Base-by-base conservation (phyloP, 2,329 filamentous ascomycete species). In the Helicocarpus griseus region DNA sequence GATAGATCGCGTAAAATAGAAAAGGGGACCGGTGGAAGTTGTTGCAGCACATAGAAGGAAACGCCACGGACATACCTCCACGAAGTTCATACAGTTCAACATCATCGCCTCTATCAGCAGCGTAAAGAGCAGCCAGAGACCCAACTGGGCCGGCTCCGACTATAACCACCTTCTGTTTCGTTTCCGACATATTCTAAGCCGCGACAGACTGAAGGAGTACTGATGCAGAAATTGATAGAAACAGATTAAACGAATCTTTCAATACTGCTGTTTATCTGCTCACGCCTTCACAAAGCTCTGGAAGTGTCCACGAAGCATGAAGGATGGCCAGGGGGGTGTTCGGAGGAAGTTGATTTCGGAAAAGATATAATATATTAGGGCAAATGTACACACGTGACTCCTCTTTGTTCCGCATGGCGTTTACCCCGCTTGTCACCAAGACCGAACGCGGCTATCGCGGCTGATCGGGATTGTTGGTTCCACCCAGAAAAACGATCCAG, bases 11-110 rank as follows among this genome's bases (percentile, higher is more conserved):
- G n/a, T n/a, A n/a, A n/a, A n/a, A n/a, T n/a, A n/a, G n/a, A n/a
- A n/a, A n/a, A n/a, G n/a, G n/a, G n/a, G n/a, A n/a, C n/a, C n/a
- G n/a, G n/a, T n/a, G n/a, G n/a, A n/a, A n/a, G n/a, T n/a, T n/a
- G n/a, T n/a, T n/a, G n/a, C n/a, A n/a, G n/a, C n/a, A 6, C 14
- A 17, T 26, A 28, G 11, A 17, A 36, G 17, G 31, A 21, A 17
- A 35, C 17, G 19, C 7, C 19, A 35, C 29, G 9, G 39, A 75
- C 81, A 67, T 77, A 96, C 93, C 93, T 73, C 85, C 82, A 65
- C 93, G 81, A 59, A 98, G 74, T 70, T 98, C 93, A 68, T 97
- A 98, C 47, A 98, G 78, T 67, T 96, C 89, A 29, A 98, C 93
- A 63, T 91, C 75, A 67, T 95, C 83, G 40, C 90, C 93, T 66